Conservation (phyloP, 2,329 filamentous ascomycete species). For the Tolypocladium tundrense region DNA sequence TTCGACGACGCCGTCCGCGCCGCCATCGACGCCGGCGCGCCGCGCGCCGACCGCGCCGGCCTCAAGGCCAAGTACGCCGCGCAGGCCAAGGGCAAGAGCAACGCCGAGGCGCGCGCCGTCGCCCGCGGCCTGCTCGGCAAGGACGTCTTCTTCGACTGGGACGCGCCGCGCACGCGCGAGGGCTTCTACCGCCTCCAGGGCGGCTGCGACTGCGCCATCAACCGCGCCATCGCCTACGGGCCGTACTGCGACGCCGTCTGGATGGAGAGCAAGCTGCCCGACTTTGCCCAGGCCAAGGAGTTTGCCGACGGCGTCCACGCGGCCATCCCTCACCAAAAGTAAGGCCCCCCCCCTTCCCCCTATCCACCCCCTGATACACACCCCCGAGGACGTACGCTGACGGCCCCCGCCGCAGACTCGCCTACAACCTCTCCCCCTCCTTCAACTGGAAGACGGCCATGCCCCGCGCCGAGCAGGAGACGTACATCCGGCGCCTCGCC, state of each 20-base stretch:
- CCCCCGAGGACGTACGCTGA: not conserved
- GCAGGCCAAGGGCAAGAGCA: constrained; percentile 72
- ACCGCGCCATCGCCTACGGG: constrained; percentile 82
- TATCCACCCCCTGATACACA: constrained; percentile 7
- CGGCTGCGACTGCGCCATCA: constrained; percentile 83
- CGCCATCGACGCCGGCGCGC: constrained; percentile 29
- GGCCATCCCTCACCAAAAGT: constrained; percentile 95
- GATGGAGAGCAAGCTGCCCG: constrained; percentile 98
- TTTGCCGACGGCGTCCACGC: constrained; percentile 91
- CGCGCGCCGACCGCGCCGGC: constrained; percentile 52
- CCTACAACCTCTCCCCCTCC: constrained; percentile 95
- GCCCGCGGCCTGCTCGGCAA: constrained; percentile 67
- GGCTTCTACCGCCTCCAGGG: constrained; percentile 91
- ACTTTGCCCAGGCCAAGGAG: constrained; percentile 81
- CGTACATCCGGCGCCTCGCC: constrained; percentile 86
- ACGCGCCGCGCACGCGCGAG: constrained; percentile 82
- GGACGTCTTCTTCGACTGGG: constrained; percentile 92
- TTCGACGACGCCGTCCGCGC: too few species aligned
- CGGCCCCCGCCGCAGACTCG: constrained; percentile 47
- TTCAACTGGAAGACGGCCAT: constrained; percentile 99
- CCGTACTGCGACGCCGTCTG: constrained; percentile 94
- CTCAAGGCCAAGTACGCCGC: constrained; percentile 57
- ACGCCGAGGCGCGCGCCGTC: constrained; percentile 68
- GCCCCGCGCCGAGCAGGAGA: constrained; percentile 85
- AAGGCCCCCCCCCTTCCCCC: constrained; percentile 26